phyloP scores from a whole-genome alignment of 2,329 filamentous ascomycete genomes.

The Verruconis gallopava region DNA sequence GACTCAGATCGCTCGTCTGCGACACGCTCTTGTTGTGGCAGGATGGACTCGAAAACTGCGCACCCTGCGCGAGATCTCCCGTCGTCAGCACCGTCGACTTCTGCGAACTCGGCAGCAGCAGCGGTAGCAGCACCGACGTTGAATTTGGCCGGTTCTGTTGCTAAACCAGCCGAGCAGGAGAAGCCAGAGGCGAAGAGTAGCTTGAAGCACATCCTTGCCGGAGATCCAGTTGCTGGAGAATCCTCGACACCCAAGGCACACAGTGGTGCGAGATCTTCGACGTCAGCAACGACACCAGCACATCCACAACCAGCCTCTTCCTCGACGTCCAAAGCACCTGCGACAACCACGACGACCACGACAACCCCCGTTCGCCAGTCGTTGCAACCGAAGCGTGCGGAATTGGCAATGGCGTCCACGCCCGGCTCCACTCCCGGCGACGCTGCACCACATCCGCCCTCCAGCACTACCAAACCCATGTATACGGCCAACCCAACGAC shows the following conservation, averaged over 20 bases:
- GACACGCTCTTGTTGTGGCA: no score
- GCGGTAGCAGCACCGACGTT: no score
- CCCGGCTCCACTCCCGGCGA: not conserved
- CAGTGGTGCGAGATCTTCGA: no score
- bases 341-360: slow-evolving; percentile 2
- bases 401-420: not conserved
- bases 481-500: slow-evolving; percentile 38
- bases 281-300: not conserved
- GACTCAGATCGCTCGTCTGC: no score
- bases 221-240: slow-evolving; percentile 1
- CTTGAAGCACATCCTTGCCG: slow-evolving; percentile 7
- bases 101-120: no score
- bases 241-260: not conserved
- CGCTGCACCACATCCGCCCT: not conserved
- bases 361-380: not conserved
- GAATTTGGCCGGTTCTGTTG: no score
- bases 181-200: no score
- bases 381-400: not conserved
- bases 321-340: not conserved
- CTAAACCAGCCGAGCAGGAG: no score
- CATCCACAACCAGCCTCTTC: not conserved
- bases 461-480: slow-evolving; percentile 3
- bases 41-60: no score
- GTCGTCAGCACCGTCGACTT: no score
- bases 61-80: no score